A percentile compares a stretch with the other conserved stretches of the same genome.
phyloP scores from a whole-genome alignment of 768 basidiomycete genomes.

The Kwoniella pini region DNA sequence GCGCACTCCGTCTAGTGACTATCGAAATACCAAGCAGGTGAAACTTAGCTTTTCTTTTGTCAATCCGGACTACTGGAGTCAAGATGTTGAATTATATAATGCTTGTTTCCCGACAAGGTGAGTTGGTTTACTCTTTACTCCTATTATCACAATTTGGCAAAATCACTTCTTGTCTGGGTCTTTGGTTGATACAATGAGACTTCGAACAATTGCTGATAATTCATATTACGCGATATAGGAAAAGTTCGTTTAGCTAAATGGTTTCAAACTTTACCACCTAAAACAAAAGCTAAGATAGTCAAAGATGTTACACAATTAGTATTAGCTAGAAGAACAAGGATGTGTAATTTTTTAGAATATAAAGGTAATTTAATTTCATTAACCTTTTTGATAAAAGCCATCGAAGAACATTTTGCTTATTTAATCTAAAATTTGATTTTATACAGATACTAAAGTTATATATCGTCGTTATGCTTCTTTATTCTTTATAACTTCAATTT shows the following conservation, averaged over 20 bases:
- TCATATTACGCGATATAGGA: conserved; percentile 60
- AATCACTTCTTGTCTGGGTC: too few relatives aligned
- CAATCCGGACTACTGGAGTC: too few relatives aligned
- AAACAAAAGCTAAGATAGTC: conserved; percentile 84
- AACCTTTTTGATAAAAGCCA: too few relatives aligned
- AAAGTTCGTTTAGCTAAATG: conserved; percentile 95
- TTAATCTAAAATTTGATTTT: too few relatives aligned
- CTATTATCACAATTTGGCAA: too few relatives aligned
- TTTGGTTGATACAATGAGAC: too few relatives aligned
- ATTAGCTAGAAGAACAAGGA: conserved; percentile 77
- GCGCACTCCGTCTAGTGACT: too few relatives aligned
- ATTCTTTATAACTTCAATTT: conserved; percentile 89
- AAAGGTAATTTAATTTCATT: conserved; percentile 65
- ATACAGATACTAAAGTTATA: conserved; percentile 75
- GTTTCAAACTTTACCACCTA: conserved; percentile 81
- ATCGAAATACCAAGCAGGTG: too few relatives aligned
- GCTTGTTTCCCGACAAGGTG: conserved; percentile 84
- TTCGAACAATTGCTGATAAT: too few relatives aligned
- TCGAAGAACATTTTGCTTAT: background rate
- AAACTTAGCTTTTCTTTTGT: too few relatives aligned
- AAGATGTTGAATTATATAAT: conserved; percentile 80
- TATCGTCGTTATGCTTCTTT: conserved; percentile 94
- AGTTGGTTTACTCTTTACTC: conserved; percentile 10
- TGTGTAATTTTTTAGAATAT: conserved; percentile 97
- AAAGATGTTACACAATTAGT: conserved; percentile 95